Conservation (phyloP, 208 protist species). For the Lotmaria passim region DNA sequence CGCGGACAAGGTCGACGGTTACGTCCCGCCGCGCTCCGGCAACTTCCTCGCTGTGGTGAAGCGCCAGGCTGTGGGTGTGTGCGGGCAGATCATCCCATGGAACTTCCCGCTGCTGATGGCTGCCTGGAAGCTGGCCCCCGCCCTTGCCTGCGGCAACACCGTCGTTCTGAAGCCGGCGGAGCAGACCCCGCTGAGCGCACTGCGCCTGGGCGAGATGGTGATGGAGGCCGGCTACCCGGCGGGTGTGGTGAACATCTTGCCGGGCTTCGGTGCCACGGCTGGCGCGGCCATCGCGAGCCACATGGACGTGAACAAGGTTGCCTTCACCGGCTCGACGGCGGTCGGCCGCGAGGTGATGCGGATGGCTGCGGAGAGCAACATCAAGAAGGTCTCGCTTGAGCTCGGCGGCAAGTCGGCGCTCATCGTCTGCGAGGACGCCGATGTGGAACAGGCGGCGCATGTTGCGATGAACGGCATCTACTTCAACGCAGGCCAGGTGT, state of each 20-base stretch:
- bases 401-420: slow-evolving; percentile 93
- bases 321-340: slow-evolving; percentile 89
- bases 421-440: slow-evolving; percentile 86
- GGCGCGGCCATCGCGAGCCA: slow-evolving; percentile 67
- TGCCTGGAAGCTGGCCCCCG: slow-evolving; percentile 87
- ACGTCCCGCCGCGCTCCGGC: slow-evolving; percentile 61
- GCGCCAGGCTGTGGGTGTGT: slow-evolving; percentile 87
- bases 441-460: slow-evolving; percentile 68
- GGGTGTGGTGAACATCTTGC: slow-evolving; percentile 90
- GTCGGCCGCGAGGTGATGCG: slow-evolving; percentile 78
- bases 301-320: slow-evolving; percentile 89
- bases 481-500: slow-evolving; percentile 88
- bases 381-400: slow-evolving; percentile 87
- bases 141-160: slow-evolving; percentile 84
- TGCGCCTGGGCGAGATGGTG: slow-evolving; percentile 80
- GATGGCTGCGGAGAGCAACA: slow-evolving; percentile 65
- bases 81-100: slow-evolving; percentile 89
- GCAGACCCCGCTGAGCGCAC: slow-evolving; percentile 86
- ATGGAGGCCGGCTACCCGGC: slow-evolving; percentile 84
- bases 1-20: slow-evolving; percentile 91
- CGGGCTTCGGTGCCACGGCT: slow-evolving; percentile 78
- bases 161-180: slow-evolving; percentile 92
- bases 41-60: slow-evolving; percentile 72
- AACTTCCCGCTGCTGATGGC: slow-evolving; percentile 93
- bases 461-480: slow-evolving; percentile 69